Percentiles rank a stretch among this genome's conserved stretches.
These are phyloP conservation scores for Pseudoneurospora amorphoporcata DNA, from an alignment of 495 filamentous ascomycete species.

Conservation along the genomic window DNA sequence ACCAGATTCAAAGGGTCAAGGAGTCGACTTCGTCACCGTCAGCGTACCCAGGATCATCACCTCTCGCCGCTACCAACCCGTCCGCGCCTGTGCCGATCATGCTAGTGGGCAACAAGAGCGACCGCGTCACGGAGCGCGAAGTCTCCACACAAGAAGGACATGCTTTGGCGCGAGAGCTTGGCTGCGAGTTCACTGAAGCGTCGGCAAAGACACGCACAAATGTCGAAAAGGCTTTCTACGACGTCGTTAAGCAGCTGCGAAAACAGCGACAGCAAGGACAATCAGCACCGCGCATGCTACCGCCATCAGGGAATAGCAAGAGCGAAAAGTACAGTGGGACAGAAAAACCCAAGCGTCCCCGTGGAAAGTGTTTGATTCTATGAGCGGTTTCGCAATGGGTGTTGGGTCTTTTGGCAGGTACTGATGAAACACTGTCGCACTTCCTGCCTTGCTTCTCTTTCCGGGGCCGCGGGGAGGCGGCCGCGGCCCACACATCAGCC, in stretches of 20 bases:
- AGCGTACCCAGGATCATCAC: conserved; percentile 52
- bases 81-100: conserved; percentile 79
- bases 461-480: background rate
- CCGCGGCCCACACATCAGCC: background rate
- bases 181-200: conserved; percentile 95
- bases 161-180: conserved; percentile 80
- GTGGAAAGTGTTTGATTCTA: background rate
- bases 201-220: conserved; percentile 99
- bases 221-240: conserved; percentile 97
- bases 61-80: conserved; percentile 39
- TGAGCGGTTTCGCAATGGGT: background rate
- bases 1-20: conserved; percentile 95
- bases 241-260: conserved; percentile 84
- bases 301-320: conserved; percentile 24
- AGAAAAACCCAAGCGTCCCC: conserved; percentile 1
- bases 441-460: background rate
- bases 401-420: background rate
- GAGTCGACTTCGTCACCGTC: conserved; percentile 80
- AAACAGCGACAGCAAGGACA: conserved; percentile 75
- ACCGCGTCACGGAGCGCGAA: conserved; percentile 87
- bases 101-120: conserved; percentile 97
- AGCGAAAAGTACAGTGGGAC: conserved; percentile 12
- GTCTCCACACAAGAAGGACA: conserved; percentile 95
- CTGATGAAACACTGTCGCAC: background rate
- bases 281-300: conserved; percentile 30